These are phyloP conservation scores for Grosmannia serpens DNA, from an alignment of 2,329 filamentous ascomycete genomes.

Conservation along the genomic window DNA sequence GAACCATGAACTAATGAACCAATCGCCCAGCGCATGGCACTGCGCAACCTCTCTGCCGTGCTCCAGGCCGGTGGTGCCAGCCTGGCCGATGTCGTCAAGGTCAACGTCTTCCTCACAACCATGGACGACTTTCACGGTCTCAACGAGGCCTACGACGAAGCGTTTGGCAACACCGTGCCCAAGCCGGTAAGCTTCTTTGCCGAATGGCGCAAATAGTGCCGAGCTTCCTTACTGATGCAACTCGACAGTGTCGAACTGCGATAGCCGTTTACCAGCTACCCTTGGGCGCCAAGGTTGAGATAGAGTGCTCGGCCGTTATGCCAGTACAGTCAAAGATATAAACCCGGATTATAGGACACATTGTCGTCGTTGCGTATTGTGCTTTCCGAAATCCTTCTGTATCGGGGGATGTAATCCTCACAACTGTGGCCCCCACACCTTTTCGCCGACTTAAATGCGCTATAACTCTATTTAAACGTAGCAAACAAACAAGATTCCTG, in stretches of 20 bases:
- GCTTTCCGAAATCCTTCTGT: neutral
- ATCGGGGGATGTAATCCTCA: neutral
- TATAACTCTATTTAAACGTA: neutral
- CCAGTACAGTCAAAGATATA: neutral
- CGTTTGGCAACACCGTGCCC: slow-evolving; percentile 28
- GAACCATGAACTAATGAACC: neutral
- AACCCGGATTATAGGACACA: neutral
- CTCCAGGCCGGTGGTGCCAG: slow-evolving; percentile 48
- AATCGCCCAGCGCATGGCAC: slow-evolving; percentile 35
- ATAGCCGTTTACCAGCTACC: slow-evolving; percentile 65
- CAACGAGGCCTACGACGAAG: slow-evolving; percentile 43
- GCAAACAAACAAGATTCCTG: too few relatives aligned
- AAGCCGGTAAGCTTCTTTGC: slow-evolving; percentile 29
- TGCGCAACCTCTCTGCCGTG: slow-evolving; percentile 47
- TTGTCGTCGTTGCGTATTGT: neutral
- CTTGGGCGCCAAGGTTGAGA: slow-evolving; percentile 59
- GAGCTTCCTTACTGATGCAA: neutral
- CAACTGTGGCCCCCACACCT: neutral
- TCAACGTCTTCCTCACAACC: slow-evolving; percentile 53
- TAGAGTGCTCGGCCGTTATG: slow-evolving; percentile 37
- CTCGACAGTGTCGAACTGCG: slow-evolving; percentile 43
- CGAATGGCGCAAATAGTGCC: neutral
- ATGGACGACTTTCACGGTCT: slow-evolving; percentile 54
- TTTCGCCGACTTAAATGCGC: neutral
- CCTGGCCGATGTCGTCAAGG: slow-evolving; percentile 52